Conservation (phyloP, 1,139 yeast species). For the Pichia terricola region DNA sequence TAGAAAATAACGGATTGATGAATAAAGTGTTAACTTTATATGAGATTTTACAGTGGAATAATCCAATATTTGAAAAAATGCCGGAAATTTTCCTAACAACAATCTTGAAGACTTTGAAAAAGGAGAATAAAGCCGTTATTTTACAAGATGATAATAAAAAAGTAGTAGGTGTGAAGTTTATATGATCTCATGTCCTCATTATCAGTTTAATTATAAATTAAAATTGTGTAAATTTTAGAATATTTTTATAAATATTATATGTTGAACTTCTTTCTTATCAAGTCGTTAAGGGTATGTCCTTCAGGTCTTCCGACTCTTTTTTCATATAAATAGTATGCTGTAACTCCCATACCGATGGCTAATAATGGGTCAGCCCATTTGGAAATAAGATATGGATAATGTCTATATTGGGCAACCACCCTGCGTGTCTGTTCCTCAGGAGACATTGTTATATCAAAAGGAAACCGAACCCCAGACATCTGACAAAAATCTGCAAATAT, state of each 20-base stretch:
- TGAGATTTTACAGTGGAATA: slow-evolving; percentile 51
- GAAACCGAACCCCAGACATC: not conserved
- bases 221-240: too few relatives aligned
- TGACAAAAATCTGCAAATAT: too few relatives aligned
- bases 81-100: too few relatives aligned
- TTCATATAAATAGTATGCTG: slow-evolving; percentile 55
- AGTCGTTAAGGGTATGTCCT: slow-evolving; percentile 49
- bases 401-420: slow-evolving; percentile 17
- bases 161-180: slow-evolving; percentile 57
- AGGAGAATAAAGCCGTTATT: slow-evolving; percentile 59
- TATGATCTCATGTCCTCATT: too few relatives aligned
- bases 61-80: too few relatives aligned
- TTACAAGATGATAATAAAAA: slow-evolving; percentile 43
- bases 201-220: too few relatives aligned
- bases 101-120: slow-evolving; percentile 39
- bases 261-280: slow-evolving; percentile 3
- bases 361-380: slow-evolving; percentile 44
- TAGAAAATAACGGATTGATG: slow-evolving; percentile 67
- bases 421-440: slow-evolving; percentile 4
- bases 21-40: slow-evolving; percentile 74
- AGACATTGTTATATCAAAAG: not conserved
- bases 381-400: slow-evolving; percentile 24
- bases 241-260: not conserved
- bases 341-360: slow-evolving; percentile 48
- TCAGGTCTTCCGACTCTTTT: slow-evolving; percentile 41